phyloP scores from a whole-genome alignment of 129 eudicot species.

The Helichrysum umbraculigerum region DNA sequence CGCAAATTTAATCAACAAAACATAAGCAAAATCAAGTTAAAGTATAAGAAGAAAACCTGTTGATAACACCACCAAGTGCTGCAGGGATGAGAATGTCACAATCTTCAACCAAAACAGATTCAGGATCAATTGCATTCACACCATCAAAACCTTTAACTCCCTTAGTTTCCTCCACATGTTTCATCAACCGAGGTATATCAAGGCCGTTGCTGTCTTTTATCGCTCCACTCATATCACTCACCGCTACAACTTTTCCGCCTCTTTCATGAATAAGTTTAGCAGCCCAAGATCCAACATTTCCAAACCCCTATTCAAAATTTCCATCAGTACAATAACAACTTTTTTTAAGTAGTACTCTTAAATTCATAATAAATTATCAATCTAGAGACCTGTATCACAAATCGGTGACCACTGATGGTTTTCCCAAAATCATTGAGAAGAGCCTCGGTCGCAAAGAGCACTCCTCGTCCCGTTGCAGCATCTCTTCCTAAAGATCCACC shows the following conservation, averaged over 20 bases:
- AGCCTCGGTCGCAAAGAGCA: constrained; percentile 88
- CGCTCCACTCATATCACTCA: constrained; percentile 89
- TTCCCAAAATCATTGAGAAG: constrained; percentile 76
- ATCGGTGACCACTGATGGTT: constrained; percentile 63
- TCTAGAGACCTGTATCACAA: constrained; percentile 62
- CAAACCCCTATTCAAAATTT: constrained; percentile 65
- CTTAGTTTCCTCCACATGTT: constrained; percentile 59
- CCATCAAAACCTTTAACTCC: constrained; percentile 88
- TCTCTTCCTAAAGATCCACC: constrained; percentile 99
- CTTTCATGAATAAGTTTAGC: constrained; percentile 71
- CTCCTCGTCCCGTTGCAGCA: constrained; percentile 98
- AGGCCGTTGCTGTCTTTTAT: constrained; percentile 73
- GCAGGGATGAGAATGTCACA: constrained; percentile 97
- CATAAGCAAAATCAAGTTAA: background rate
- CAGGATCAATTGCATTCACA: constrained; percentile 57
- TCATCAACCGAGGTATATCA: constrained; percentile 64
- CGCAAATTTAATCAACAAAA: background rate
- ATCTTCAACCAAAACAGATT: constrained; percentile 76
- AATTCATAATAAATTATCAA: background rate
- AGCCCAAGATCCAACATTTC: constrained; percentile 99
- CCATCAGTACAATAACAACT: background rate
- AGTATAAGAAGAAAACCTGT: constrained; percentile 36
- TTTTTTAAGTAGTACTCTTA: background rate
- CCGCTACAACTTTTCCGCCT: constrained; percentile 84
- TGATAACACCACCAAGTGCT: constrained; percentile 97